phyloP scores from a whole-genome alignment of 768 basidiomycete genomes.

The Pisolithus sp. region DNA sequence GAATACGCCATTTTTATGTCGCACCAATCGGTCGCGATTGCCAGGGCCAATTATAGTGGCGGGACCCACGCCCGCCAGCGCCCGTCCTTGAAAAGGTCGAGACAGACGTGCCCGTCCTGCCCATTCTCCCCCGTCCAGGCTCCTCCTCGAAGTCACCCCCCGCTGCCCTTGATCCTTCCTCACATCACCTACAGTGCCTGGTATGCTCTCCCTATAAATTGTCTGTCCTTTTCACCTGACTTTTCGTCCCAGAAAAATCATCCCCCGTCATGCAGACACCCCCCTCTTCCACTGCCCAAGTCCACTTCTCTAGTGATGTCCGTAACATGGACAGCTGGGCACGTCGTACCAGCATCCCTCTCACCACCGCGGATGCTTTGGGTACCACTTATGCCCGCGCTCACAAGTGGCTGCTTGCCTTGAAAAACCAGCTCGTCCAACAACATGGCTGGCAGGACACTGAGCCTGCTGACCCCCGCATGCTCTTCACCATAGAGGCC shows the following conservation, averaged over 20 bases:
- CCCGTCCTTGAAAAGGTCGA: conserved; percentile 37
- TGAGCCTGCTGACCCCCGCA: conserved; percentile 52
- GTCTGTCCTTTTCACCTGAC: conserved; percentile 2
- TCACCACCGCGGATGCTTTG: conserved; percentile 77
- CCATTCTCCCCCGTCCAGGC: conserved; percentile 18
- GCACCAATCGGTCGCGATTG: conserved; percentile 45
- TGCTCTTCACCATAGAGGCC: conserved; percentile 76
- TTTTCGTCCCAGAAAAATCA: not conserved
- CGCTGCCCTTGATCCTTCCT: conserved; percentile 6
- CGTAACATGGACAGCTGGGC: conserved; percentile 83
- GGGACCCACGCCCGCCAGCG: conserved; percentile 35
- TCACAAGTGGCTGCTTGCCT: conserved; percentile 64
- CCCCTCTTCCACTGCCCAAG: conserved; percentile 42
- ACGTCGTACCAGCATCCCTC: conserved; percentile 66
- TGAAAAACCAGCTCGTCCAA: conserved; percentile 58
- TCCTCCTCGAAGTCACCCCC: conserved; percentile 17
- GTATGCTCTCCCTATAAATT: conserved; percentile 23
- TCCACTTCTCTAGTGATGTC: conserved; percentile 77
- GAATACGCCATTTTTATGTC: conserved; percentile 44
- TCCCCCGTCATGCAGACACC: conserved; percentile 25
- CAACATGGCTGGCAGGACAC: conserved; percentile 67
- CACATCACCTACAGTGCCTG: conserved; percentile 11
- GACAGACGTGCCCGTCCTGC: conserved; percentile 4
- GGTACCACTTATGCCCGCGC: conserved; percentile 77
- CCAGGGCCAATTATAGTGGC: conserved; percentile 45